Base-by-base conservation (phyloP, 306 rosid species). In the Casuarina cunninghamiana region DNA sequence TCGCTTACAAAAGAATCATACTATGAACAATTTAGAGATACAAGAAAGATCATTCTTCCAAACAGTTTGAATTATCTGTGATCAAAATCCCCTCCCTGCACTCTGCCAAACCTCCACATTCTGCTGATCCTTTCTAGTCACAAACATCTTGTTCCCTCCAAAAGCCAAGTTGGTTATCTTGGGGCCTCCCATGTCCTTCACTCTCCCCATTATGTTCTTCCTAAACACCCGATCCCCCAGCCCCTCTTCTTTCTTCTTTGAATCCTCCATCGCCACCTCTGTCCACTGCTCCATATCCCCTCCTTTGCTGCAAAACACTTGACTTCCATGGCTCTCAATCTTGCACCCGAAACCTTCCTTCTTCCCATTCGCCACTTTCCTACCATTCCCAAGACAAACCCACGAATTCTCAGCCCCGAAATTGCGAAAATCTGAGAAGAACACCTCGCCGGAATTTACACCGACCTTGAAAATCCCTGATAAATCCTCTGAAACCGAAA, bases 101-200 rank as follows among this genome's bases (percentile, higher is more conserved):
- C 94, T 87, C 83, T 91, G 94, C 99, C 99, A 95, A 57, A 93
- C 94, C 88, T 95, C 99, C 75, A 95, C 96, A 85, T 44, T 80
- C 66, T 91, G 97, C 65, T 87, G 87, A 75, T 91, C 97, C 78
- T 87, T 93, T 81, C 97, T 88, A 0, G 93, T 86, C 72, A 93
- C 81, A 78, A 91, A 89, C 99, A 95, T 95, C 53, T 90, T 93
- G 74, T 94, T 93, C 62, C 99, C 99, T 69, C 97, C 97, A 83
- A 93, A 91, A 17, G 88, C 83, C 75, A 95, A 70, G 55, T 80
- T 85, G 35, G 88, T 90, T 45, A 95, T 86, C 85, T 69, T 95
- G 13, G 83, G 74, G 55, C 93, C 93, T 38, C 97, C 97, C 86
- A 86, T 82, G 53, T 95, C 99, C 79, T 83, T 87, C 70, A 73